Evolutionary conservation across 2,329 filamentous ascomycete species (phyloP).

Genomic region (Phialophora expanda): DNA sequence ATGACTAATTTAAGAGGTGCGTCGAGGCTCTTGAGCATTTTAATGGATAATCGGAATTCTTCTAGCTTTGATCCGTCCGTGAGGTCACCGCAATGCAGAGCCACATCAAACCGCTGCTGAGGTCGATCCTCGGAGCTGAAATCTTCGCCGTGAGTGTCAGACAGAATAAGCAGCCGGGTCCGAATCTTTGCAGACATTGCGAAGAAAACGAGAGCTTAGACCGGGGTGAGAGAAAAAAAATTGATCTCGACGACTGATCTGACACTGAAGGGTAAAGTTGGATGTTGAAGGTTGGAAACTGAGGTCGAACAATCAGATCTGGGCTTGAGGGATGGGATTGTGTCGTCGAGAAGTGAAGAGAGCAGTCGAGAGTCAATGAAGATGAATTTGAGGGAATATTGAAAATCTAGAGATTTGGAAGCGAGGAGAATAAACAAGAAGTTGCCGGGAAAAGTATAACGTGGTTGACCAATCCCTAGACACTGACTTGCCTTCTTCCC

Average conservation of each 20-base stretch:
- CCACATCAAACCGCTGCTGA: slow-evolving; percentile 53
- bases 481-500: slow-evolving; percentile 39
- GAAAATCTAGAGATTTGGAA: not conserved
- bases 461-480: slow-evolving; percentile 31
- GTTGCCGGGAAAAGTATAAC: not conserved
- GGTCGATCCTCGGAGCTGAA: slow-evolving; percentile 39
- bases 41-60: slow-evolving; percentile 52
- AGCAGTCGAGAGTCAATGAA: not conserved
- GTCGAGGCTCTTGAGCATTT: slow-evolving; percentile 50
- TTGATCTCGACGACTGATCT: not conserved
- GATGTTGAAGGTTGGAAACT: not conserved
- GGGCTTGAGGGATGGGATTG: not conserved
- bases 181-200: slow-evolving; percentile 40
- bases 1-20: slow-evolving; percentile 62
- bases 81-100: slow-evolving; percentile 61
- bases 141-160: slow-evolving; percentile 52
- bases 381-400: not conserved
- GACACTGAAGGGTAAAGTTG: not conserved
- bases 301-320: not conserved
- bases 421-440: not conserved
- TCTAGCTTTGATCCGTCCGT: slow-evolving; percentile 50
- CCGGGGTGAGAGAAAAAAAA: not conserved
- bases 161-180: slow-evolving; percentile 52
- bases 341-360: not conserved
- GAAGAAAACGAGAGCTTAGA: not conserved